phyloP scores from a whole-genome alignment of 164 flowering plant genomes.

The Cinnamomum chago region DNA sequence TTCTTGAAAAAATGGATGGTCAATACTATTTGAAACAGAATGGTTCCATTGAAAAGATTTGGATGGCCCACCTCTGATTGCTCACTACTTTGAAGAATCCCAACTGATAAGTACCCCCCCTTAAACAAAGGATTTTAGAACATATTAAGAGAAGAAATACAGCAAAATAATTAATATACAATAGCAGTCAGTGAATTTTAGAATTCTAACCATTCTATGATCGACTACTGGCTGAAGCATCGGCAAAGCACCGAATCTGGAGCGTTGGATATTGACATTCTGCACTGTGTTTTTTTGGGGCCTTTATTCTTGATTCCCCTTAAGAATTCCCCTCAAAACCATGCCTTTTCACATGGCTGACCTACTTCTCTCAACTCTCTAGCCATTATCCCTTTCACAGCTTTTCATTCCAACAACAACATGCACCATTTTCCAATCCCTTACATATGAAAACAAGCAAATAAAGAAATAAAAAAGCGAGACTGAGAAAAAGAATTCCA shows the following conservation, averaged over 20 bases:
- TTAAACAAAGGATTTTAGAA: too few relatives aligned
- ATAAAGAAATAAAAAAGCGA: neutral
- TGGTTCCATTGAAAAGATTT: too few relatives aligned
- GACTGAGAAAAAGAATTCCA: neutral
- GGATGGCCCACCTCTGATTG: too few relatives aligned
- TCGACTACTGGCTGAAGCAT: neutral
- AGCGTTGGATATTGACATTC: slow-evolving; percentile 29
- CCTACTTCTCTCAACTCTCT: slow-evolving; percentile 11
- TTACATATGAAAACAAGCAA: neutral
- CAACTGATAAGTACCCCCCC: too few relatives aligned
- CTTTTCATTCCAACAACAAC: slow-evolving; percentile 6
- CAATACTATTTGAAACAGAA: too few relatives aligned
- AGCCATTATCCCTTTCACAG: slow-evolving; percentile 9
- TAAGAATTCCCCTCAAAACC: slow-evolving; percentile 3
- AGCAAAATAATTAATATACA: too few relatives aligned
- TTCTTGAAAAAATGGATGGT: too few relatives aligned
- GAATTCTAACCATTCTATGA: neutral
- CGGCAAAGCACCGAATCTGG: slow-evolving; percentile 8
- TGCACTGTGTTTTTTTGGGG: slow-evolving; percentile 6
- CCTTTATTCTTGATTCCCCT: slow-evolving; percentile 18
- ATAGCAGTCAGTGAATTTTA: neutral
- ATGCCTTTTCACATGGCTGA: slow-evolving; percentile 26
- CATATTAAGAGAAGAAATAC: too few relatives aligned
- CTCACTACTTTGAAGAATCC: too few relatives aligned
- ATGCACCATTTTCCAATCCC: neutral